A percentile compares a stretch with the other conserved stretches of the same genome.
These are phyloP conservation scores for Russula olivacea DNA, from an alignment of 768 basidiomycete species.

Conservation along the genomic window DNA sequence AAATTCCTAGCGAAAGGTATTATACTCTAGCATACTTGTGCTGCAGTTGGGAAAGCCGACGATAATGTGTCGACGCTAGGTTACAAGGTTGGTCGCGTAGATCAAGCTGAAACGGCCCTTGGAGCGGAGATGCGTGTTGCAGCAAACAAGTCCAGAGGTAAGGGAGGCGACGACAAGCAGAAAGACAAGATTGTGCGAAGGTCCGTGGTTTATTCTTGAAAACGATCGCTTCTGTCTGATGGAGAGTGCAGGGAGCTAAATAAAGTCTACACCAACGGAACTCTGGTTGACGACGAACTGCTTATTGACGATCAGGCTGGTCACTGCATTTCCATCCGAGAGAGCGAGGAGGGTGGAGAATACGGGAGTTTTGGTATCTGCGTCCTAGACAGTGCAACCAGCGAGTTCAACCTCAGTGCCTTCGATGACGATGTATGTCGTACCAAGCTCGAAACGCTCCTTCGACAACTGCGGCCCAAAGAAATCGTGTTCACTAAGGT, in stretches of 20 bases:
- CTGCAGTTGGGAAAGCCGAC: not conserved
- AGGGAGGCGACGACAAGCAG: slow-evolving; percentile 43
- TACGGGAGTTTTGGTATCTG: slow-evolving; percentile 74
- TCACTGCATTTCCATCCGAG: slow-evolving; percentile 88
- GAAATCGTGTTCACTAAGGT: slow-evolving; percentile 91
- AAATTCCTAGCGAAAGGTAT: slow-evolving; percentile 79
- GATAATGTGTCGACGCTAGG: slow-evolving; percentile 39
- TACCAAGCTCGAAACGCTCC: slow-evolving; percentile 88
- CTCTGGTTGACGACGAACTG: slow-evolving; percentile 84
- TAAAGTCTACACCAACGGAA: slow-evolving; percentile 96
- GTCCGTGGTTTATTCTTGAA: slow-evolving; percentile 32
- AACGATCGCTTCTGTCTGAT: slow-evolving; percentile 4
- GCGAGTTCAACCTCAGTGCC: slow-evolving; percentile 84
- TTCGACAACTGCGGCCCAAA: slow-evolving; percentile 86
- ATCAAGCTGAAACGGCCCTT: slow-evolving; percentile 94
- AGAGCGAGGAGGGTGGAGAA: slow-evolving; percentile 40
- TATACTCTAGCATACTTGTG: slow-evolving; percentile 1
- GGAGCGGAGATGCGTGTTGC: slow-evolving; percentile 95
- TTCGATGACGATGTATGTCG: slow-evolving; percentile 92
- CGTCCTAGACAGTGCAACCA: slow-evolving; percentile 90
- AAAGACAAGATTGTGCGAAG: slow-evolving; percentile 87
- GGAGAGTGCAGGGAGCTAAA: slow-evolving; percentile 62
- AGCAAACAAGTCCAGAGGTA: slow-evolving; percentile 52
- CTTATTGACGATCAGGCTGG: slow-evolving; percentile 90
- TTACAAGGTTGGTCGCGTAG: slow-evolving; percentile 93